Evolutionary conservation across 495 filamentous ascomycete genomes (phyloP), one percentile per base, ranked within the genome.

Genomic region (Durotheca rogersii): DNA sequence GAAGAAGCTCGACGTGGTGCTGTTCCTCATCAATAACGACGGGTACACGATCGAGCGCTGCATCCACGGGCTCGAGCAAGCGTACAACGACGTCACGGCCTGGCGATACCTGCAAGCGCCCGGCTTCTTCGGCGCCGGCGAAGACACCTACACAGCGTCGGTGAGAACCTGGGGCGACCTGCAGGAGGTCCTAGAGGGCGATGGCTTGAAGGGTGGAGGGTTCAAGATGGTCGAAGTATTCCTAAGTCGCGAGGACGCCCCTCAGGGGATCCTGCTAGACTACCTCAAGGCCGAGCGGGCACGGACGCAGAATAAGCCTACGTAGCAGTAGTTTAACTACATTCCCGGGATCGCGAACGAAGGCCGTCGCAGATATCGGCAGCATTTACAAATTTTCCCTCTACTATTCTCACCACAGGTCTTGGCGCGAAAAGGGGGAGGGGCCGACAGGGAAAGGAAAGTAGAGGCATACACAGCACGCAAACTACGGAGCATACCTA

Each of bases 161-260:
- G 74, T 85, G 42, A 82, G 75, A 65, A 84, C 80, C 4, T 76
- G 81, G 50, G 73, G 81, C 10, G 78, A 88, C 58, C 64, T 88
- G 14, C 71, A 78, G 38, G 61, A 76, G 27, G 65, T 90, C 10
- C 83, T 89, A 51, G 69, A 67, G 2, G 68, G 84, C 42, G 46
- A 81, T 50, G 67, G 74, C 10, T 87, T 90, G 53, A 57, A 43
- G 55, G 61, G 69, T 38, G 53, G 55, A 16, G 57, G 33, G 34
- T 29, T 67, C 16, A 62, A 88, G 75, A 74, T 91, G 65, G 85
- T 91, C n/a, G 87, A 91, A 64, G 36, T 90, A 23, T 82, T 86
- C 53, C 85, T 89, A 75, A 81, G 81, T 21, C 82, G 81, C 59
- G 76, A 87, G 42, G 87, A 90, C 66, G 78, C 84, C 12, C 87